phyloP scores from a whole-genome alignment of 495 filamentous ascomycete genomes.

The Neurospora sublineolata region DNA sequence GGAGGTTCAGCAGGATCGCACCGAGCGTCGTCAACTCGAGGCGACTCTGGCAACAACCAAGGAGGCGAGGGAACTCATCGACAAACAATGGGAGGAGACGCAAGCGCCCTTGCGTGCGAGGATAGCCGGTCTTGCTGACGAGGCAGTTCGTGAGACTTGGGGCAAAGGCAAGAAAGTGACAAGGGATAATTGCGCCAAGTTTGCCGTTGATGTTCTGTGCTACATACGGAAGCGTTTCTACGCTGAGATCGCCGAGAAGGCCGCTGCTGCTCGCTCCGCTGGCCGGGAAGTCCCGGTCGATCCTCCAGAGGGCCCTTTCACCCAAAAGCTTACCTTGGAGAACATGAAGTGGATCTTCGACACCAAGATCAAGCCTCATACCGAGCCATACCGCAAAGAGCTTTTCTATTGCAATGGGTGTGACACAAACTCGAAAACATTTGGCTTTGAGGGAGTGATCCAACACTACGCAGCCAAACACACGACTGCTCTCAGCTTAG shows the following conservation, averaged over 20 bases:
- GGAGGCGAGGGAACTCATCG: constrained; percentile 47
- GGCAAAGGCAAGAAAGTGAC: constrained; percentile 42
- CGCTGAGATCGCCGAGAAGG: constrained; percentile 40
- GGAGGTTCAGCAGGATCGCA: constrained; percentile 29
- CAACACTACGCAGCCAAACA: constrained; percentile 78
- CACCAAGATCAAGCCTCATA: constrained; percentile 56
- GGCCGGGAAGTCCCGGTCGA: constrained; percentile 29
- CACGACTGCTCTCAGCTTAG: constrained; percentile 52
- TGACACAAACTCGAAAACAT: constrained; percentile 47
- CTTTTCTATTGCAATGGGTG: constrained; percentile 65
- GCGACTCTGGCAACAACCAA: constrained; percentile 27
- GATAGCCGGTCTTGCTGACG: constrained; percentile 50
- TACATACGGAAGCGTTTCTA: constrained; percentile 53
- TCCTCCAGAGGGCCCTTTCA: constrained; percentile 41
- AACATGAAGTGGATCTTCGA: constrained; percentile 82
- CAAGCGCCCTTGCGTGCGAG: constrained; percentile 50
- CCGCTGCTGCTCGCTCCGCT: constrained; percentile 31
- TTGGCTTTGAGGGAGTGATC: constrained; percentile 64
- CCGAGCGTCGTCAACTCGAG: constrained; percentile 13
- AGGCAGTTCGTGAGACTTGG: constrained; percentile 51
- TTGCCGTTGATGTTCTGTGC: constrained; percentile 55
- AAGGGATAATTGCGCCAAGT: constrained; percentile 46
- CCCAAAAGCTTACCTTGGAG: constrained; percentile 54
- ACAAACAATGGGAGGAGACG: constrained; percentile 55
- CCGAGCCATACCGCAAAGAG: constrained; percentile 50